Evolutionary conservation across 441 rosid species (phyloP), one percentile per base, ranked within the genome.

Genomic region (Euphorbia schlechtendalii): DNA sequence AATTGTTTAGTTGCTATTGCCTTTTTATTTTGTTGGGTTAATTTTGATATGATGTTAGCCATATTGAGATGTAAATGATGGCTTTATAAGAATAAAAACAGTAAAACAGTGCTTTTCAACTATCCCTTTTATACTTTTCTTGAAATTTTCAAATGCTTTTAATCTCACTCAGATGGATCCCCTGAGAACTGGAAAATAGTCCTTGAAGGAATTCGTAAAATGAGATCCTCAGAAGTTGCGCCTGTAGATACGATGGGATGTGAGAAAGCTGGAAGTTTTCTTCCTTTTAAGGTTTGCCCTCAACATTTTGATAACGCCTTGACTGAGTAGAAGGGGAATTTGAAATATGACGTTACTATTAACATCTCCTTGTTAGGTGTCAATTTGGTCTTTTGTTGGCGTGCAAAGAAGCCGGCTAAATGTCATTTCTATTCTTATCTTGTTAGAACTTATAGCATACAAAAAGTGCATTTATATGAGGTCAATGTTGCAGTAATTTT

Each of bases 161-260:
- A 54, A 38, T 21, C 22, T 60, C 59, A 67, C 56, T 9, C 56
- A 86, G 97, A 82, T 63, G 76, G 68, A 71, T 67, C 84, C 66
- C 98, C 97, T 66, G 70, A 69, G 66, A 75, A 93, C 65, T 93
- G 97, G 99, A 86, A 85, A 67, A 82, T 71, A 61, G 90, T 90
- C 72, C 90, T 90, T 20, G 81, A 82, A 71, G 95, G 95, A 70
- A 93, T 93, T 65, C 81, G 74, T 48, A 71, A 71, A 75, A 90
- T 93, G 95, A 87, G 81, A 74, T 78, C 90, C 48, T 77, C 84
- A 22, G 89, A 80, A 79, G 83, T 80, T 69, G 93, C 97, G 51
- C 85, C 91, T 20, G 90, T 82, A 32, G 91, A 88, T 63, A 70
- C 86, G 65, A 76, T 85, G 83, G 89, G 95, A 70, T 90, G 96